phyloP scores from a whole-genome alignment of 202 grass and related monocot species.

The Alloteropsis angusta region DNA sequence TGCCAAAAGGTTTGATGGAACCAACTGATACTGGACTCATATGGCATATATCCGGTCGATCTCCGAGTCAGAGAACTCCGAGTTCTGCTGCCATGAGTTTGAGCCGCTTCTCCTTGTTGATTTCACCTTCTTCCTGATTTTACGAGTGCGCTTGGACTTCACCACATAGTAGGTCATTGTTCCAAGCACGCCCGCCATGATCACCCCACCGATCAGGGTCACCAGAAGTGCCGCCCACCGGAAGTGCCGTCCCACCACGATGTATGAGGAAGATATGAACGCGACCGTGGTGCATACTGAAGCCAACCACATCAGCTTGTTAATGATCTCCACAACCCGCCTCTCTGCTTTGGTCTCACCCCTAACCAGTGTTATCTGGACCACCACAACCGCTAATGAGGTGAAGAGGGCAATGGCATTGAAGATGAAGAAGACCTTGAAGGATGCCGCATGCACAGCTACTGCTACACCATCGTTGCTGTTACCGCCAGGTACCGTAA shows the following conservation, averaged over 20 bases:
- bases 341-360: constrained; percentile 94
- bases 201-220: constrained; percentile 72
- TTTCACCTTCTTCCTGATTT: constrained; percentile 59
- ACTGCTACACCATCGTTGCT: constrained; percentile 22
- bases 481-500: constrained; percentile 82
- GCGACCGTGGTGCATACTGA: constrained; percentile 90
- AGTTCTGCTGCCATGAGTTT: constrained; percentile 81
- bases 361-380: constrained; percentile 96
- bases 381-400: constrained; percentile 90
- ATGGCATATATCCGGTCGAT: constrained; percentile 94
- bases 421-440: constrained; percentile 95
- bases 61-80: constrained; percentile 75
- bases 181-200: constrained; percentile 82
- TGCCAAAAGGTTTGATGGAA: constrained; percentile 8
- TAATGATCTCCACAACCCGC: constrained; percentile 78
- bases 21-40: constrained; percentile 18
- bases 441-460: constrained; percentile 40
- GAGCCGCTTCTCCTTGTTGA: constrained; percentile 66
- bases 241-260: constrained; percentile 65
- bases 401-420: constrained; percentile 93
- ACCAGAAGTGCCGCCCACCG: constrained; percentile 80
- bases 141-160: constrained; percentile 70
- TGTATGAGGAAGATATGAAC: constrained; percentile 92
- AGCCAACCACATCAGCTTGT: constrained; percentile 98
- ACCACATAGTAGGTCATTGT: constrained; percentile 97